These are phyloP conservation scores for Termitomyces sp. DNA, from an alignment of 768 basidiomycete genomes.

Conservation along the genomic window DNA sequence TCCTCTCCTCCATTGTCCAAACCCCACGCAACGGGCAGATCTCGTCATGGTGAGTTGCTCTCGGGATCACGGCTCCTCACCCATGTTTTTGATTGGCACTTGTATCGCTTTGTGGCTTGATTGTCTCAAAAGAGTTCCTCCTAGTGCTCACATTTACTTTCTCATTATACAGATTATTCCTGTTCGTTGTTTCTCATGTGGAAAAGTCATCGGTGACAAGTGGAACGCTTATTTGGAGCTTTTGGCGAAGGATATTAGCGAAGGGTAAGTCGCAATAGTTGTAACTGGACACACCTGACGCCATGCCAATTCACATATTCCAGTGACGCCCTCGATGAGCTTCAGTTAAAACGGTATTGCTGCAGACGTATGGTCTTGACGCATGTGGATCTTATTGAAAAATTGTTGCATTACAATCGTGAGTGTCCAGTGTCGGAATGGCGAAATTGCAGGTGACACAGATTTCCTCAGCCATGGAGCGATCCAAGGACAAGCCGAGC, in stretches of 20 bases:
- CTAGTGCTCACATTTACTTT: neutral
- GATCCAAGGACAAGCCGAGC: slow-evolving; percentile 37
- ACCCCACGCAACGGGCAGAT: neutral
- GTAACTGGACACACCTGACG: neutral
- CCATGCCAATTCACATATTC: neutral
- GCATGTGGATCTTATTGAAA: slow-evolving; percentile 97
- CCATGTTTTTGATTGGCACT: neutral
- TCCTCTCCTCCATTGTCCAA: neutral
- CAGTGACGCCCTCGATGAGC: slow-evolving; percentile 86
- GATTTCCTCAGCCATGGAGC: slow-evolving; percentile 37
- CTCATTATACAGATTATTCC: slow-evolving; percentile 76
- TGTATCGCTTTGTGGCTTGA: neutral
- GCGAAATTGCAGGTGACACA: neutral
- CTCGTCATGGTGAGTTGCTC: slow-evolving; percentile 2
- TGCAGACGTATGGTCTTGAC: slow-evolving; percentile 97
- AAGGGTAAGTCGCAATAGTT: slow-evolving; percentile 61
- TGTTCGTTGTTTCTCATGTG: slow-evolving; percentile 93
- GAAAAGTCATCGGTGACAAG: slow-evolving; percentile 96
- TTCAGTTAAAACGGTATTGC: slow-evolving; percentile 91
- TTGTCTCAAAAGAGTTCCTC: neutral
- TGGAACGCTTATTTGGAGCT: slow-evolving; percentile 88
- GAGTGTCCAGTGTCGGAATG: slow-evolving; percentile 22
- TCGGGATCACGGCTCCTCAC: too few relatives aligned
- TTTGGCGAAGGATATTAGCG: slow-evolving; percentile 73
- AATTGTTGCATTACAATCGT: slow-evolving; percentile 96